Evolutionary conservation across 2,329 filamentous ascomycete species (phyloP), one percentile per base, ranked within the genome.

Genomic region (Malbranchea cinnamomea): DNA sequence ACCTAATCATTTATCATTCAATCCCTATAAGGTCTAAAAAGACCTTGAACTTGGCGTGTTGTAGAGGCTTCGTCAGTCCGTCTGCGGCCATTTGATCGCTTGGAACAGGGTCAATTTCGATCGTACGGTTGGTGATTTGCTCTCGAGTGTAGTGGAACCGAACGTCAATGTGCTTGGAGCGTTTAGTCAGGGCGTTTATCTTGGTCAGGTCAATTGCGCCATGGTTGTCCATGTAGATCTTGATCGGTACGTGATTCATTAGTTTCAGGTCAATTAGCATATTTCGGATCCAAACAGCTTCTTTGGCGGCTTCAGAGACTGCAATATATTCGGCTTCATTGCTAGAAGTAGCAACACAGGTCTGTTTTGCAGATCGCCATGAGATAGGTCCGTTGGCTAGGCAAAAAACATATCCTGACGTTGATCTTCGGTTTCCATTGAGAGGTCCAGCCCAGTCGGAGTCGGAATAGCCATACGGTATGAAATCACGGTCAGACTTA

Each of bases 251-350:
- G 13, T 21, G 14, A 4, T 14, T 15, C 11, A 17, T 12, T 5
- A 16, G n/a, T 7, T 19, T 26, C 3, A 39, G 20, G 9, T 39
- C 28, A 10, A 37, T 35, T 3, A 39, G 24, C 11, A 39, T 26
- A 26, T 32, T 37, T 2, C 23, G 2, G 5, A 39, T 28, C 28
- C 25, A 39, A 2, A 29, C 20, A 2, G 22, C 34, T 18, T 38
- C 26, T 28, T 15, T 20, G 10, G 34, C 27, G 5, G 35, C 35
- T 20, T 34, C 27, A 6, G 22, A 23, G 2, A 14, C 23, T 2
- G 31, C 31, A 2, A 43, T 30, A 14, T 39, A 44, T 26, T 44
- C 35, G 0, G 41, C 37, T 14, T 44, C 36, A 7, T 28, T 36
- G 0, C 27, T 39, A 1, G 34, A 39, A 3, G 27, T 12, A 3